Evolutionary conservation across 2,329 filamentous ascomycete species (phyloP).

Genomic region (Trichoderma sp.): DNA sequence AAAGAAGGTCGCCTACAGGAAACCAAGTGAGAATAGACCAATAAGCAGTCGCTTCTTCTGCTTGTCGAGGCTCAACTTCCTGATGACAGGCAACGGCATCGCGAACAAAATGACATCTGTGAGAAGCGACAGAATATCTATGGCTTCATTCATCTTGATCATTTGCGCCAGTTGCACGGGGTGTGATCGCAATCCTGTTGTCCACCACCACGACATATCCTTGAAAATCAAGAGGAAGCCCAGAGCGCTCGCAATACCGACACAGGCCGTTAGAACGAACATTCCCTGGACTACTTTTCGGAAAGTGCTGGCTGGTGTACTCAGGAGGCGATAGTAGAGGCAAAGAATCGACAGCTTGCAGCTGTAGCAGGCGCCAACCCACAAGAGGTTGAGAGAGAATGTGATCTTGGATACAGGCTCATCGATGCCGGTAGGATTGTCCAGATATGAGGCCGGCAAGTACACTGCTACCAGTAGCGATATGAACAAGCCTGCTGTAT

Average conservation of each 20-base stretch:
- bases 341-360: constrained; percentile 22
- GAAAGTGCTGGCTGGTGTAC: constrained; percentile 13
- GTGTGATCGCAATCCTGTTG: constrained; percentile 13
- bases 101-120: constrained; percentile 16
- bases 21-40: constrained; percentile 16
- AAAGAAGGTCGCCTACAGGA: neutral
- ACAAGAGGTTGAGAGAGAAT: constrained; percentile 15
- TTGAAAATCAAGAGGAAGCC: constrained; percentile 16
- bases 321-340: constrained; percentile 20
- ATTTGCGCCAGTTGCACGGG: neutral
- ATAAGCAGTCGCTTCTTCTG: constrained; percentile 18
- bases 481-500: constrained; percentile 12
- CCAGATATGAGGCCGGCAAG: constrained; percentile 11
- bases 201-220: constrained; percentile 25
- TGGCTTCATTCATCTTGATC: constrained; percentile 22
- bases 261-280: constrained; percentile 17
- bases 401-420: constrained; percentile 20
- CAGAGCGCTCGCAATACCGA: constrained; percentile 3
- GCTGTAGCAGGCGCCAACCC: constrained; percentile 10
- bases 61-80: constrained; percentile 15
- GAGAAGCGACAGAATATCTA: constrained; percentile 20
- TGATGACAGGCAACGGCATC: constrained; percentile 20
- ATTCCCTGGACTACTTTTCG: constrained; percentile 5
- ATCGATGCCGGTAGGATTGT: constrained; percentile 21
- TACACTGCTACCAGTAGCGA: constrained; percentile 12